Base-by-base conservation (phyloP, 2,329 filamentous ascomycete species). In the Metarhizium guizhouense region DNA sequence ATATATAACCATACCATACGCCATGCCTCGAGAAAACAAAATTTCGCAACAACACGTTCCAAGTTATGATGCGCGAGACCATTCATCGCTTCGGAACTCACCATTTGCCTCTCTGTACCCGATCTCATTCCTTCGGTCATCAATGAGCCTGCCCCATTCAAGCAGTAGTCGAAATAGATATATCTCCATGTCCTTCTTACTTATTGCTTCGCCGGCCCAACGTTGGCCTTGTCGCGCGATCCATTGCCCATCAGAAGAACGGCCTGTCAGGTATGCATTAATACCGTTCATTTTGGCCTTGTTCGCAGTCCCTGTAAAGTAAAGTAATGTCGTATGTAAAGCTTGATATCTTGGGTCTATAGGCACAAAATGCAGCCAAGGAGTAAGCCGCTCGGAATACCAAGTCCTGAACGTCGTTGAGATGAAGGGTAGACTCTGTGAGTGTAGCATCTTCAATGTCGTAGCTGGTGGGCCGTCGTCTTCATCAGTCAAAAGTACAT, bases 311-410 rank as follows among this genome's bases (percentile, higher is more conserved):
- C 86, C 87, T 4, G 78, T 73, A 64, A 94, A 93, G 69, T 90
- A 94, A 0, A 86, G 81, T 54, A 92, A 70, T 0, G 85, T 89
- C 59, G 82, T 84, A 74, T 88, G 90, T 45, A 94, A 71, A 1
- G 81, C 87, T 58, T 91, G 87, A 20, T 88, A 82, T 3, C 89
- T 79, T 2, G 86, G 61, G 65, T 94, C 89, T 16, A 92, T 71
- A 8, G 90, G 90, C 2, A 93, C 85, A 63, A 90, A 94, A 67
- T 95, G 89, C 48, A 85, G 73, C 89, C 89, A 95, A 0, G 89
- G 82, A 56, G 78, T 80, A 16, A 94, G 70, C 6, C 90, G 81
- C 52, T 85, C 83, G 57, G 88, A 86, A 69, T 86, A 89, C 90
- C 90, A 95, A 65, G 90, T 84, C 29, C 83, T 80, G 69, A 92